Evolutionary conservation across 139 green algal genomes (phyloP), one percentile per base, ranked within the genome.

Genomic region (Yamagishiella unicocca): DNA sequence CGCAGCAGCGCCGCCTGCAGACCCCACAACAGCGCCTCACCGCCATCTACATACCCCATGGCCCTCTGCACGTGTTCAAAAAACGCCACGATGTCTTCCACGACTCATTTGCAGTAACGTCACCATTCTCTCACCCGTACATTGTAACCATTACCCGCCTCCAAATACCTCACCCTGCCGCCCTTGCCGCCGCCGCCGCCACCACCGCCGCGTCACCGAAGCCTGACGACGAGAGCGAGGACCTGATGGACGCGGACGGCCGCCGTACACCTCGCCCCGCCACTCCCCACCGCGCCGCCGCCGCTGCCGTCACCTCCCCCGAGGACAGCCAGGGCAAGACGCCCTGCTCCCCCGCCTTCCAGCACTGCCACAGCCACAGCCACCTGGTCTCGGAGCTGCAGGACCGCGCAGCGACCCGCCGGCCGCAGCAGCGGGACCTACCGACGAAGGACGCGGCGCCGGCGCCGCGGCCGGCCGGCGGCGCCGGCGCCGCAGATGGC

Each of bases 341-440:
- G 33, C 77, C 77, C 55, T 74, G 79, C 62, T 85, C 79, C 2
- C 79, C 79, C 58, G 79, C 79, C 62, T 85, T 85, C 58, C 79
- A 85, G 79, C 79, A 85, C 58, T 43, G 79, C 79, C 79, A 85
- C 79, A 66, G 40, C 79, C 79, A 85, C 62, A 64, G 40, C 40
- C 79, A 75, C 42, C 25, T 85, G 19, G 79, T 75, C 19, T 53
- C 79, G 2, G 61, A 85, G 37, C 79, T 85, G 61, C 27, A 85
- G 1, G 79, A 72, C 43, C 40, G 61, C 37, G 79, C 72, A 4
- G 38, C 58, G 4, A 8, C 35, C 25, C 54, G 76, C 3, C 54
- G 76, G 2, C 37, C 33, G 33, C 35, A 55, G 19, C 46, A 45
- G 22, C 58, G 7, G 22, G 10, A 50, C 21, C 64, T n/a, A 82